Evolutionary conservation across 225 moss, liverwort and hornwort species (phyloP).

Genomic region (Marchantia polymorpha): DNA sequence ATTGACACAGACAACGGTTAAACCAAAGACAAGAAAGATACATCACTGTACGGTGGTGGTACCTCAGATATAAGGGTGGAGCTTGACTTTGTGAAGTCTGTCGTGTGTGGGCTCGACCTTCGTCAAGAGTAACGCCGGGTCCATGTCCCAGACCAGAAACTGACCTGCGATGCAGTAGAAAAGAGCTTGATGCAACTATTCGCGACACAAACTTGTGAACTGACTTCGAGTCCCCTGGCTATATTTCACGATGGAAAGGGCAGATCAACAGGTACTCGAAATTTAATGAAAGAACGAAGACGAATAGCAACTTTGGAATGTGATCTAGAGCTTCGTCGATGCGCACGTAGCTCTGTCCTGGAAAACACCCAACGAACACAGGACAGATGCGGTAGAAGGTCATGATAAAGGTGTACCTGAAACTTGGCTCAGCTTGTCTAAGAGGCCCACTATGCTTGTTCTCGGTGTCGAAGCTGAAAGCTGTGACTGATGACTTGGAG

Average conservation of each 20-base stretch:
- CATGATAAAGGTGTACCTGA: constrained; percentile 36
- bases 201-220: not conserved
- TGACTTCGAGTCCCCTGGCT: not conserved
- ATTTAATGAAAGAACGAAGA: no score
- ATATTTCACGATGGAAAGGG: not conserved
- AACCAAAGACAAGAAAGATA: not conserved
- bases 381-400: not conserved
- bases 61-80: constrained; percentile 68
- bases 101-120: constrained; percentile 44
- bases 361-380: no score
- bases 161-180: constrained; percentile 36
- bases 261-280: not conserved
- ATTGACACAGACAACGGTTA: not conserved
- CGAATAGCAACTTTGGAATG: no score
- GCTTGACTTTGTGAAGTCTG: constrained; percentile 55
- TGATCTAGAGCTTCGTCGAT: no score
- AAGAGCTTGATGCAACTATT: not conserved
- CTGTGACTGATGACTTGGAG: constrained; percentile 30
- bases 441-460: constrained; percentile 42
- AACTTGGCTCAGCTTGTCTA: constrained; percentile 44
- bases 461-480: constrained; percentile 50
- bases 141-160: constrained; percentile 36
- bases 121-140: constrained; percentile 32
- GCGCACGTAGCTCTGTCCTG: no score
- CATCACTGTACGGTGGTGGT: not conserved